These are phyloP conservation scores for Coniochaeta hoffmannii DNA, from an alignment of 2,329 filamentous ascomycete genomes.

Conservation along the genomic window DNA sequence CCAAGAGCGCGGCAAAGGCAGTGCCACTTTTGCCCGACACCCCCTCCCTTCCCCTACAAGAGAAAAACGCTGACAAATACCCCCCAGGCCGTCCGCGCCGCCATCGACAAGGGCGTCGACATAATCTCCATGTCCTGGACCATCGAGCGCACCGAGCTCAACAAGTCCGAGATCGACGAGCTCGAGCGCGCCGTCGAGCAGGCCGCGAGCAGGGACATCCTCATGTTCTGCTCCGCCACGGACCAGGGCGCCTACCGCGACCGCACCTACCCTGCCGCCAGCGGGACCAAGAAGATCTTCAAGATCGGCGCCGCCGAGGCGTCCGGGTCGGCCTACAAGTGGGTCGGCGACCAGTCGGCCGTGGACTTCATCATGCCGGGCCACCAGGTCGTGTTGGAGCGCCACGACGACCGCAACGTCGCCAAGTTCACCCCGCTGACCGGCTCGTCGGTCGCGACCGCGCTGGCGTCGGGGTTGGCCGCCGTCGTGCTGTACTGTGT, in stretches of 20 bases:
- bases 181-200: slow-evolving; percentile 19
- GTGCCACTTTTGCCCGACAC: neutral
- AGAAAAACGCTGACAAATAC: neutral
- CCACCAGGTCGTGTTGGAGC: slow-evolving; percentile 14
- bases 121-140: slow-evolving; percentile 32
- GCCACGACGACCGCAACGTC: neutral
- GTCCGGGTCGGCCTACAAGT: slow-evolving; percentile 11
- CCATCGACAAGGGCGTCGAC: slow-evolving; percentile 20
- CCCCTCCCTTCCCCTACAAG: neutral
- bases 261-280: slow-evolving; percentile 9
- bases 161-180: slow-evolving; percentile 10
- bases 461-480: slow-evolving; percentile 20
- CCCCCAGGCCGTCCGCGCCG: slow-evolving; percentile 21
- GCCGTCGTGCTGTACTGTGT: slow-evolving; percentile 20
- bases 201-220: slow-evolving; percentile 19
- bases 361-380: slow-evolving; percentile 24
- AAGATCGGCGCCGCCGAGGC: slow-evolving; percentile 20
- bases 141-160: slow-evolving; percentile 14
- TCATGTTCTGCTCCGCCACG: slow-evolving; percentile 29
- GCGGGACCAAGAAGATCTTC: slow-evolving; percentile 11
- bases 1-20: slow-evolving; percentile 20
- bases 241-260: slow-evolving; percentile 16
- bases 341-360: slow-evolving; percentile 12
- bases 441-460: slow-evolving; percentile 21
- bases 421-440: slow-evolving; percentile 4